Conservation (phyloP, 148 eudicot genomes). For the Amaranthus cruentus region DNA sequence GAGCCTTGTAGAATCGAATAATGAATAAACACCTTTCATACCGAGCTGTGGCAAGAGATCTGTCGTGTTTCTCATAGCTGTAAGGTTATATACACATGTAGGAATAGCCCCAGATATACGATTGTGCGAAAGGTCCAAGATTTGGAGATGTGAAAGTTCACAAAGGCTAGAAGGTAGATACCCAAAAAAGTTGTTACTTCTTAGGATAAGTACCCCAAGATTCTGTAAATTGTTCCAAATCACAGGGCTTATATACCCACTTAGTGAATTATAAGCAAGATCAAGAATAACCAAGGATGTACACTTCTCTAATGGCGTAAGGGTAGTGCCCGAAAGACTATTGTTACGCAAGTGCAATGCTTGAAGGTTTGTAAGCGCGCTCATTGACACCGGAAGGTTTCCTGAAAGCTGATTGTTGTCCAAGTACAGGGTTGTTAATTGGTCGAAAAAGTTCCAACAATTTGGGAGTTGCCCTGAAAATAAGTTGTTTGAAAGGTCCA, state of each 20-base stretch:
- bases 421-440: neutral
- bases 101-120: conserved; percentile 16
- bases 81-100: conserved; percentile 12
- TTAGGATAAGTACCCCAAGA: conserved; percentile 9
- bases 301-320: conserved; percentile 8
- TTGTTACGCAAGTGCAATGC: conserved; percentile 13
- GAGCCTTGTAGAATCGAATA: conserved; percentile 1
- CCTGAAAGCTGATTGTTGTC: conserved; percentile 9
- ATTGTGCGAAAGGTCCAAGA: conserved; percentile 16
- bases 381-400: neutral
- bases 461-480: conserved; percentile 22
- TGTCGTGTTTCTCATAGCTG: conserved; percentile 3
- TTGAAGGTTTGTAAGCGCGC: neutral
- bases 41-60: neutral
- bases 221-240: conserved; percentile 1
- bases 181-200: conserved; percentile 12
- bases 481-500: conserved; percentile 20
- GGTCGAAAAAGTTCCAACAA: conserved; percentile 18
- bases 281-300: conserved; percentile 13
- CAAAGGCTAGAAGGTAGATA: conserved; percentile 14
- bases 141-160: conserved; percentile 14
- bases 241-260: conserved; percentile 5
- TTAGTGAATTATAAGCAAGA: conserved; percentile 14
- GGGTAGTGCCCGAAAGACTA: conserved; percentile 22
- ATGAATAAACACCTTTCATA: neutral